Percentiles rank a stretch among this genome's conserved stretches.
phyloP scores from a whole-genome alignment of 805 yeast genomes.

The Naumovozyma castellii region DNA sequence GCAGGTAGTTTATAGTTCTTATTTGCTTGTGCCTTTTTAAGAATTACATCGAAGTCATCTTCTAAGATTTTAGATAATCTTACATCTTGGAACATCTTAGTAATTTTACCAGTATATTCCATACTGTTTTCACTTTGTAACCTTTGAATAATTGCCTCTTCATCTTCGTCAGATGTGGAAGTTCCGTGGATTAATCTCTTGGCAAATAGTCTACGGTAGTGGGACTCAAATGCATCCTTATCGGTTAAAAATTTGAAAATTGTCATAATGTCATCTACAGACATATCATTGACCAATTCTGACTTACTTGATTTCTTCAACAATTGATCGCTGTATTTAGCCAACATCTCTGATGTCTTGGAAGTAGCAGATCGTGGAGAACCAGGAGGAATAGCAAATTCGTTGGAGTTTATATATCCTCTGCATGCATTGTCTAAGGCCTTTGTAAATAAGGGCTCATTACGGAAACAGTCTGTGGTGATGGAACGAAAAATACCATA shows the following conservation, averaged over 20 bases:
- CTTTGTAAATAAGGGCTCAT: conserved; percentile 69
- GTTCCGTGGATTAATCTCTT: conserved; percentile 82
- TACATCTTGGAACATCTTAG: conserved; percentile 94
- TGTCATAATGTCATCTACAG: conserved; percentile 75
- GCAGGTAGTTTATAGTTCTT: conserved; percentile 32
- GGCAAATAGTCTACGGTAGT: conserved; percentile 82
- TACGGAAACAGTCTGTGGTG: conserved; percentile 37
- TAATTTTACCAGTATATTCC: conserved; percentile 88
- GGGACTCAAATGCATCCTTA: conserved; percentile 89
- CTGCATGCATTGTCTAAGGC: conserved; percentile 87
- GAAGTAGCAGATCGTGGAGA: conserved; percentile 44
- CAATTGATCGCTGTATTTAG: conserved; percentile 77
- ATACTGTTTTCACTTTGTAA: conserved; percentile 82
- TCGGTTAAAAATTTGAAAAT: conserved; percentile 83
- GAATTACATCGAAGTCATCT: conserved; percentile 31
- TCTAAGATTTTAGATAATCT: conserved; percentile 70
- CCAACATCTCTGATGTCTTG: conserved; percentile 86
- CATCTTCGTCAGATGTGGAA: conserved; percentile 71
- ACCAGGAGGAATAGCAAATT: conserved; percentile 59
- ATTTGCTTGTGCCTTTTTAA: conserved; percentile 25
- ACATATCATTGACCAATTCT: conserved; percentile 61
- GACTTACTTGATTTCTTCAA: conserved; percentile 69
- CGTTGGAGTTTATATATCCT: conserved; percentile 70
- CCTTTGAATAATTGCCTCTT: conserved; percentile 74
- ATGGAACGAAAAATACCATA: conserved; percentile 46